phyloP scores from a whole-genome alignment of 2,329 filamentous ascomycete genomes.

The Scedosporium aurantiacum region DNA sequence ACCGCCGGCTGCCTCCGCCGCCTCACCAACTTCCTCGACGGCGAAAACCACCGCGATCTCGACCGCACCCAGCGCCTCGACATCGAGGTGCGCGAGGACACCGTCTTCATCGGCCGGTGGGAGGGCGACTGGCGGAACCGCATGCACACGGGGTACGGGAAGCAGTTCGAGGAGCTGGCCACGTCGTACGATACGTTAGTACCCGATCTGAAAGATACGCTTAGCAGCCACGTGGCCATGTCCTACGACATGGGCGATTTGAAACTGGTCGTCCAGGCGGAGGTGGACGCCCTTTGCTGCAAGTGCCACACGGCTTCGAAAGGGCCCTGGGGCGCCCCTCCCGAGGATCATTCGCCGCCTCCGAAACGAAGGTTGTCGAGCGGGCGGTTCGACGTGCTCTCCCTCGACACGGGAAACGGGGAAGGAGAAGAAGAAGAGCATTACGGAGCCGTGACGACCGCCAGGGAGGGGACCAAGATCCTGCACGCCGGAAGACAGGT shows the following conservation, averaged over 20 bases:
- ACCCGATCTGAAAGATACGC: neutral
- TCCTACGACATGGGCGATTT: neutral
- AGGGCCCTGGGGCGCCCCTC: too few relatives aligned
- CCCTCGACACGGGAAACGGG: neutral
- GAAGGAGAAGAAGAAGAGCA: neutral
- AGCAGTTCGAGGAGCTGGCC: constrained; percentile 1
- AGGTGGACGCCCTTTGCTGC: neutral
- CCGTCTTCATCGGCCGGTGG: constrained; percentile 1
- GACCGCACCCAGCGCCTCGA: neutral
- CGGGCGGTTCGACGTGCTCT: constrained; percentile 3
- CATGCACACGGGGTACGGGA: neutral
- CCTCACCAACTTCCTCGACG: constrained; percentile 1
- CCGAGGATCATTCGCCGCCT: neutral
- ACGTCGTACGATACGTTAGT: neutral
- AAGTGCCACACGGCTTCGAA: neutral
- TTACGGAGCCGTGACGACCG: neutral
- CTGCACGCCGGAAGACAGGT: neutral
- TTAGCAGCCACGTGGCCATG: constrained; percentile 1
- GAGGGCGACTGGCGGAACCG: neutral
- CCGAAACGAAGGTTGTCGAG: neutral
- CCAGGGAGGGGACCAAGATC: neutral
- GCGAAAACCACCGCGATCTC: neutral
- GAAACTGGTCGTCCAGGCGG: neutral
- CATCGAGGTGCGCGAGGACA: neutral
- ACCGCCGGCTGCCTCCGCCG: constrained; percentile 5